These are phyloP conservation scores for Dothiorella sarmentorum DNA, from an alignment of 2,329 filamentous ascomycete species.

Conservation along the genomic window DNA sequence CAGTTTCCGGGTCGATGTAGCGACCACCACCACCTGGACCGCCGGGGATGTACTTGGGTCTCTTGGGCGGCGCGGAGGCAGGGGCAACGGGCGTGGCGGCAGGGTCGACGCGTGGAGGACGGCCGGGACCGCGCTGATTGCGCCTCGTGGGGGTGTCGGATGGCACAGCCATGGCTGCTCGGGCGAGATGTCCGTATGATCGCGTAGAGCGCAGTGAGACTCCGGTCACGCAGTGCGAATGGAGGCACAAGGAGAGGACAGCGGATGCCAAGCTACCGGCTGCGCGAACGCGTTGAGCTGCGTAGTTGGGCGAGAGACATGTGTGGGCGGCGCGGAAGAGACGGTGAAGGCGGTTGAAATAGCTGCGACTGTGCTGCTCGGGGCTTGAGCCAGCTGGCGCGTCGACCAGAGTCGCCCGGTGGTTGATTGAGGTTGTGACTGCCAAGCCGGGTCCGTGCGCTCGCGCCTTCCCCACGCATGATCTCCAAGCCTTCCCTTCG, in stretches of 20 bases:
- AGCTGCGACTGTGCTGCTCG: constrained; percentile 7
- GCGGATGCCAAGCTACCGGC: constrained; percentile 18
- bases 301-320: constrained; percentile 14
- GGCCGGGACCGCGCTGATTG: constrained; percentile 15
- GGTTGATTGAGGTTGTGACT: constrained; percentile 12
- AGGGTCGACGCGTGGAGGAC: constrained; percentile 13
- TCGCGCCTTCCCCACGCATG: constrained; percentile 10
- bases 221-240: constrained; percentile 16
- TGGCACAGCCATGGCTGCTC: constrained; percentile 13
- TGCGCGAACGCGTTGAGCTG: constrained; percentile 17
- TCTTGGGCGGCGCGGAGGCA: constrained; percentile 44
- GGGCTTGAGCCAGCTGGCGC: constrained; percentile 11
- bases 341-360: neutral
- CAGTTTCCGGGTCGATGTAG: constrained; percentile 68
- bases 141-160: constrained; percentile 16
- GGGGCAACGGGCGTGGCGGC: constrained; percentile 24
- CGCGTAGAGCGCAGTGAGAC: constrained; percentile 13
- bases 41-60: constrained; percentile 70
- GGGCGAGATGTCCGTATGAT: neutral
- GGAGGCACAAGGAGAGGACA: constrained; percentile 18
- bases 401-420: neutral
- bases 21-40: constrained; percentile 82
- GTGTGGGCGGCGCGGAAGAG: neutral
- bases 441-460: constrained; percentile 3
- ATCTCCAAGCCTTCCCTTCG: neutral